A percentile compares a stretch with the other conserved stretches of the same genome.
These are phyloP conservation scores for Boletus fagicola DNA, from an alignment of 768 basidiomycete species.

Conservation along the genomic window DNA sequence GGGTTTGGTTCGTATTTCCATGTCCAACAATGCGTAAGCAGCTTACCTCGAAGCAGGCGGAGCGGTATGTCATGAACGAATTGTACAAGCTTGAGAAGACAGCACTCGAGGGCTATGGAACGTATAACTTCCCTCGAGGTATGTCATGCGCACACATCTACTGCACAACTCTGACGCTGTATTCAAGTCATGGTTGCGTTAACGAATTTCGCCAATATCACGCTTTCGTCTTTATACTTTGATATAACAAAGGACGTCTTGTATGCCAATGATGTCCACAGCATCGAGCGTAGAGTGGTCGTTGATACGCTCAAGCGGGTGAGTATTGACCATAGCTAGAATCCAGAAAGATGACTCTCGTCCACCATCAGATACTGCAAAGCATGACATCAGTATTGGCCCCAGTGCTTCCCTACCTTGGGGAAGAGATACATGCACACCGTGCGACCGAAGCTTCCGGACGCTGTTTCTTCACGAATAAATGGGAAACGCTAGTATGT, in stretches of 20 bases:
- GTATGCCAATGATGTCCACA: slow-evolving; percentile 62
- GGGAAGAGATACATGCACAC: slow-evolving; percentile 74
- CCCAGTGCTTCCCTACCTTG: slow-evolving; percentile 86
- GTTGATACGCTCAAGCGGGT: slow-evolving; percentile 75
- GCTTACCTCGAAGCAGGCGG: slow-evolving; percentile 50
- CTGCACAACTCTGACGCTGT: background rate
- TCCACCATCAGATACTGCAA: slow-evolving; percentile 50
- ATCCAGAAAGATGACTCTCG: background rate
- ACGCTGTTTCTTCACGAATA: slow-evolving; percentile 64
- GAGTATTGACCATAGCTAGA: slow-evolving; percentile 5
- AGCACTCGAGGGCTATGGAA: slow-evolving; percentile 65
- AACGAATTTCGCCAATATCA: slow-evolving; percentile 75
- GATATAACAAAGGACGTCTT: slow-evolving; percentile 88
- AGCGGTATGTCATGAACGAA: slow-evolving; percentile 85
- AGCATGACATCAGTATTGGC: slow-evolving; percentile 72
- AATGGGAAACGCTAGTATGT: slow-evolving; percentile 71
- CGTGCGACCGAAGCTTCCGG: slow-evolving; percentile 15
- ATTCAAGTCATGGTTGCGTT: slow-evolving; percentile 66
- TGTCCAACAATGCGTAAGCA: background rate
- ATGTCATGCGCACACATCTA: background rate
- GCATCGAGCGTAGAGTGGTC: slow-evolving; percentile 58
- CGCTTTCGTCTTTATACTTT: slow-evolving; percentile 88
- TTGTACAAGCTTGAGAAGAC: slow-evolving; percentile 67
- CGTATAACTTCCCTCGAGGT: slow-evolving; percentile 86
- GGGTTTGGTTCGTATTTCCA: slow-evolving; percentile 53